A percentile compares a stretch with the other conserved stretches of the same genome.
Evolutionary conservation across 805 yeast species (phyloP).

Genomic region (Vanderwaltozyma verrucispora): DNA sequence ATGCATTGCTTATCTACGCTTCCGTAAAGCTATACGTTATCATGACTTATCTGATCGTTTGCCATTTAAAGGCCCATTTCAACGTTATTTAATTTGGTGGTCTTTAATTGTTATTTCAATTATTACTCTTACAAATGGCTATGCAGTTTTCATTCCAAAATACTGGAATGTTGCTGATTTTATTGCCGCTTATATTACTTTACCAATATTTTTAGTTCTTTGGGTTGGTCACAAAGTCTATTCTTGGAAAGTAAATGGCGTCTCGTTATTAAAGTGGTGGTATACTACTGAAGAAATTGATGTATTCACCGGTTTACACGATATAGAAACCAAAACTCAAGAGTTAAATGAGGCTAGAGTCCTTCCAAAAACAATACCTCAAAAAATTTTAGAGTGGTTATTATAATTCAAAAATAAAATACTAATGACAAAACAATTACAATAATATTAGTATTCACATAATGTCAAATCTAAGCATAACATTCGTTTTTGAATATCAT

Average conservation of each 20-base stretch:
- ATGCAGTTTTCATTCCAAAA: conserved; percentile 46
- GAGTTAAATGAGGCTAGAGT: conserved; percentile 15
- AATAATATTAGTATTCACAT: too few species aligned
- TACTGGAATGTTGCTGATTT: conserved; percentile 46
- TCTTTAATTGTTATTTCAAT: conserved; percentile 40
- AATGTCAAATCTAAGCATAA: too few species aligned
- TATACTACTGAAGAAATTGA: conserved; percentile 50
- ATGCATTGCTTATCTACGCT: conserved; percentile 44
- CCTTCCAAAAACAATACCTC: conserved; percentile 12
- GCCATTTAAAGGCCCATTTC: conserved; percentile 45
- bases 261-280: conserved; percentile 25
- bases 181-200: conserved; percentile 61
- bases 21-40: conserved; percentile 50
- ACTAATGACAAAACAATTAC: too few species aligned
- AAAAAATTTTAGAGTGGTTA: conserved; percentile 15
- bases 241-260: conserved; percentile 24
- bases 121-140: conserved; percentile 63
- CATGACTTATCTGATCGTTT: conserved; percentile 46
- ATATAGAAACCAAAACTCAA: conserved; percentile 45
- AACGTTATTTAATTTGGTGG: conserved; percentile 49
- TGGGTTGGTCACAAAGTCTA: conserved; percentile 50
- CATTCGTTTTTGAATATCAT: too few species aligned
- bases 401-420: too few species aligned
- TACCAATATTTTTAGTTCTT: conserved; percentile 34
- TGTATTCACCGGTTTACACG: conserved; percentile 47